A percentile compares a stretch with the other conserved stretches of the same genome.
Conservation (phyloP, 2,329 filamentous ascomycete genomes). For the Pestalotiopsis sp. region DNA sequence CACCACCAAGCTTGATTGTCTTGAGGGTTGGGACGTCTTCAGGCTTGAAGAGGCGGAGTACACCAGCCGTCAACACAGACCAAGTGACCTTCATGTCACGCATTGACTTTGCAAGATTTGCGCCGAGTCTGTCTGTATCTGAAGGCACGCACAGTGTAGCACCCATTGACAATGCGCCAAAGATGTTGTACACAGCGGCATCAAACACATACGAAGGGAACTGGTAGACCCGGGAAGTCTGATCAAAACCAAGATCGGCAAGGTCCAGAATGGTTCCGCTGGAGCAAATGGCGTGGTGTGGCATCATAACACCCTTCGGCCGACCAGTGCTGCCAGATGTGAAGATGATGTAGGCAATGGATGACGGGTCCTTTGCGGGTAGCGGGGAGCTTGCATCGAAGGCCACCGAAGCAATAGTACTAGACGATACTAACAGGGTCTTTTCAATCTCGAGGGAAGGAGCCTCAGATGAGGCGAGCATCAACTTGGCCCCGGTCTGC, state of each 20-base stretch:
- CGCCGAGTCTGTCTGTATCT: constrained; percentile 1
- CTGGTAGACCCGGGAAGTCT: constrained; percentile 19
- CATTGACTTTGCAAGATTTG: constrained; percentile 1
- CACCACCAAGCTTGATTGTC: constrained; percentile 11
- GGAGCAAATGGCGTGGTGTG: constrained; percentile 29
- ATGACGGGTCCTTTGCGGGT: background rate
- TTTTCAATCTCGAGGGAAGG: background rate
- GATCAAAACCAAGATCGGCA: constrained; percentile 27
- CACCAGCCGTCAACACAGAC: constrained; percentile 4
- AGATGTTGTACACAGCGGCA: constrained; percentile 7
- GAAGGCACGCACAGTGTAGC: constrained; percentile 10
- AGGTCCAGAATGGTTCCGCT: constrained; percentile 49
- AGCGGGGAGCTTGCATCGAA: background rate
- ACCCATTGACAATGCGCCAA: constrained; percentile 5
- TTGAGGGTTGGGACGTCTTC: constrained; percentile 10
- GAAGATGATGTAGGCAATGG: constrained; percentile 10
- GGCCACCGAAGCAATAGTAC: background rate
- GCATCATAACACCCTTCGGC: constrained; percentile 12
- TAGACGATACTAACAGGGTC: background rate
- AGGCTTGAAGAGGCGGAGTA: constrained; percentile 1
- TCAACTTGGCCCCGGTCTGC: constrained; percentile 18
- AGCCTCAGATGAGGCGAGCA: constrained; percentile 9
- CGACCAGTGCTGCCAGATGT: constrained; percentile 14
- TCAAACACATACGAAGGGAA: constrained; percentile 16
- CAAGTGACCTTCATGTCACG: constrained; percentile 9